These are phyloP conservation scores for Trichoderma sp. DNA, from an alignment of 2,329 filamentous ascomycete species.

Conservation along the genomic window DNA sequence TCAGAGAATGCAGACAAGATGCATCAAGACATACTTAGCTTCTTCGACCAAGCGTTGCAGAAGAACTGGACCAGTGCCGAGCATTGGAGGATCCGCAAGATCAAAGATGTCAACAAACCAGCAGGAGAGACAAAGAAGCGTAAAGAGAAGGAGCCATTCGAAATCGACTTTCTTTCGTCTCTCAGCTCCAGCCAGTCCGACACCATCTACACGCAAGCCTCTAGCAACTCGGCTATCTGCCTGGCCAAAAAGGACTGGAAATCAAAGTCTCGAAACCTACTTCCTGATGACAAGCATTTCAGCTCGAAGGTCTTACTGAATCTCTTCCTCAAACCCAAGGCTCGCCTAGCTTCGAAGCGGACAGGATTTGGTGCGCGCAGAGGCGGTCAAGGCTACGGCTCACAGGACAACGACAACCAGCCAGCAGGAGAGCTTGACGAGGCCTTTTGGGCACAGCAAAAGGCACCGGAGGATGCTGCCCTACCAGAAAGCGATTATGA, in stretches of 20 bases:
- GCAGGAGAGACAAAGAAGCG: constrained; percentile 60
- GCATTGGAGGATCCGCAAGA: constrained; percentile 94
- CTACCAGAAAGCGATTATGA: constrained; percentile 78
- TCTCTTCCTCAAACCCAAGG: constrained; percentile 92
- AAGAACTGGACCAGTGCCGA: constrained; percentile 99
- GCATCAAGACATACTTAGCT: constrained; percentile 94
- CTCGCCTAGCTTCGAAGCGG: constrained; percentile 69
- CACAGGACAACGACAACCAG: constrained; percentile 49
- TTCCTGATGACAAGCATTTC: constrained; percentile 98
- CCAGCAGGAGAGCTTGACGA: constrained; percentile 83
- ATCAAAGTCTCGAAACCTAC: constrained; percentile 84
- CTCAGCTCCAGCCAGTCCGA: constrained; percentile 70
- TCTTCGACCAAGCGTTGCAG: constrained; percentile 93
- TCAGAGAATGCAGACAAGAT: constrained; percentile 60
- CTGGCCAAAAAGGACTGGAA: constrained; percentile 94
- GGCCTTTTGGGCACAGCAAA: constrained; percentile 85
- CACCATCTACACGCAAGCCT: constrained; percentile 74
- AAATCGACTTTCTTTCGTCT: constrained; percentile 82
- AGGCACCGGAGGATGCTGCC: constrained; percentile 58
- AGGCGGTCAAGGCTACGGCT: constrained; percentile 42
- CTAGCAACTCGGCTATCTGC: constrained; percentile 76
- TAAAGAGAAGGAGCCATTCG: constrained; percentile 95
- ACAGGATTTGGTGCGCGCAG: constrained; percentile 41
- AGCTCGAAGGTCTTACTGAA: constrained; percentile 86
- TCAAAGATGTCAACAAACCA: constrained; percentile 73